phyloP scores from a whole-genome alignment of 2,329 filamentous ascomycete genomes.

The Monosporascus sp. region DNA sequence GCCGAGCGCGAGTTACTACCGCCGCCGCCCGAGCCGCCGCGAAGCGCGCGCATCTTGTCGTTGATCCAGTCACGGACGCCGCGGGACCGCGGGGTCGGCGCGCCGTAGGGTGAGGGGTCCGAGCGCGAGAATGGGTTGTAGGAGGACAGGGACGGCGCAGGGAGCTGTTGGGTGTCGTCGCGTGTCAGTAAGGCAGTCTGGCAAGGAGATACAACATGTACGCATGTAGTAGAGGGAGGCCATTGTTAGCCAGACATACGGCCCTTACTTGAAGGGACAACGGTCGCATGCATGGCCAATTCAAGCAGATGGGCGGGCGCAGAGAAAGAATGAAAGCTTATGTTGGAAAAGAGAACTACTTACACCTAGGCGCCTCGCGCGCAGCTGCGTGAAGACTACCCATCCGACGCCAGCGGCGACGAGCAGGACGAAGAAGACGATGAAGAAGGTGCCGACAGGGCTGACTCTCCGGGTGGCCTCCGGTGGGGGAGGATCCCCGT shows the following conservation, averaged over 20 bases:
- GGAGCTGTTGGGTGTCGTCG: conserved; percentile 44
- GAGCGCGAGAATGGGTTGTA: conserved; percentile 66
- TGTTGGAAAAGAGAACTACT: conserved; percentile 23
- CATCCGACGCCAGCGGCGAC: conserved; percentile 56
- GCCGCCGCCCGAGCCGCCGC: conserved; percentile 44
- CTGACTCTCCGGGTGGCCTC: conserved; percentile 36
- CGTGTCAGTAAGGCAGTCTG: background rate
- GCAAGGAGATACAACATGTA: background rate
- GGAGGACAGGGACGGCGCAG: conserved; percentile 60
- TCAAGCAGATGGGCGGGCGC: background rate
- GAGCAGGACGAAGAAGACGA: conserved; percentile 62
- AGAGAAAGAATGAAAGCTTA: background rate
- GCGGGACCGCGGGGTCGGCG: conserved; percentile 50
- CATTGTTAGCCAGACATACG: background rate
- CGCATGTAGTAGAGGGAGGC: background rate
- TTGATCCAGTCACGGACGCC: conserved; percentile 70
- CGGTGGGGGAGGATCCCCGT: background rate
- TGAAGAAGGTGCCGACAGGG: conserved; percentile 62
- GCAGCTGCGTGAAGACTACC: conserved; percentile 66
- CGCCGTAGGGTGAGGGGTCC: conserved; percentile 38
- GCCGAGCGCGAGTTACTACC: conserved; percentile 62
- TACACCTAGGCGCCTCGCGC: conserved; percentile 67
- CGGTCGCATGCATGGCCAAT: background rate
- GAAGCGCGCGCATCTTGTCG: conserved; percentile 56
- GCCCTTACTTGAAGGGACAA: background rate